A percentile compares a stretch with the other conserved stretches of the same genome.
phyloP scores from a whole-genome alignment of 1,139 yeast species.

The Blastobotrys aristatus region DNA sequence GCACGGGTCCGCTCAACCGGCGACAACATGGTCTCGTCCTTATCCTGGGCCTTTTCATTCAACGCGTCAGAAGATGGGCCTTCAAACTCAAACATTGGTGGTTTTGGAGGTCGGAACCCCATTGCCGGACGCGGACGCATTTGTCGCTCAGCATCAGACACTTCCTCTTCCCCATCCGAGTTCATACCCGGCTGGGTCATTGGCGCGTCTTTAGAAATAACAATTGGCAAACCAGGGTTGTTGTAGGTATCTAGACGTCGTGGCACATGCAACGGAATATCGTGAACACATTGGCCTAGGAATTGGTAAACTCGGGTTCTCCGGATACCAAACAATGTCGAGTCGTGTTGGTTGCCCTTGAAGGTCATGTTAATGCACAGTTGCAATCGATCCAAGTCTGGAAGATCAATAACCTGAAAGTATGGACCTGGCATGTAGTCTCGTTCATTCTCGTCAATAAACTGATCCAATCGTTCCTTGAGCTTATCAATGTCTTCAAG shows the following conservation, averaged over 20 bases:
- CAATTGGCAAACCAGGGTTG: slow-evolving; percentile 35
- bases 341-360: slow-evolving; percentile 36
- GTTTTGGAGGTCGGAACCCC: slow-evolving; percentile 2
- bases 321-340: slow-evolving; percentile 29
- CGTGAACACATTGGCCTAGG: slow-evolving; percentile 32
- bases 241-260: slow-evolving; percentile 33
- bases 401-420: slow-evolving; percentile 32
- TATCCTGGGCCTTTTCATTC: not conserved
- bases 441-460: slow-evolving; percentile 34
- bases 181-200: slow-evolving; percentile 7
- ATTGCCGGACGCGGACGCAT: not conserved
- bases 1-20: slow-evolving; percentile 1
- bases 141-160: slow-evolving; percentile 1
- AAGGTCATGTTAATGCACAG: slow-evolving; percentile 31
- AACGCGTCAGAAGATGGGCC: not conserved
- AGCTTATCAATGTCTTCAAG: slow-evolving; percentile 35
- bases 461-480: slow-evolving; percentile 30
- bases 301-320: slow-evolving; percentile 32
- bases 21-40: not conserved
- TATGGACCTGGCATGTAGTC: slow-evolving; percentile 35
- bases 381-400: slow-evolving; percentile 35
- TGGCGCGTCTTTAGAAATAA: slow-evolving; percentile 12
- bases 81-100: slow-evolving; percentile 7
- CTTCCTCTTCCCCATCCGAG: not conserved
- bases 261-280: slow-evolving; percentile 35